These are phyloP conservation scores for Lactifluus subvellereus DNA, from an alignment of 768 basidiomycete species.

Conservation along the genomic window DNA sequence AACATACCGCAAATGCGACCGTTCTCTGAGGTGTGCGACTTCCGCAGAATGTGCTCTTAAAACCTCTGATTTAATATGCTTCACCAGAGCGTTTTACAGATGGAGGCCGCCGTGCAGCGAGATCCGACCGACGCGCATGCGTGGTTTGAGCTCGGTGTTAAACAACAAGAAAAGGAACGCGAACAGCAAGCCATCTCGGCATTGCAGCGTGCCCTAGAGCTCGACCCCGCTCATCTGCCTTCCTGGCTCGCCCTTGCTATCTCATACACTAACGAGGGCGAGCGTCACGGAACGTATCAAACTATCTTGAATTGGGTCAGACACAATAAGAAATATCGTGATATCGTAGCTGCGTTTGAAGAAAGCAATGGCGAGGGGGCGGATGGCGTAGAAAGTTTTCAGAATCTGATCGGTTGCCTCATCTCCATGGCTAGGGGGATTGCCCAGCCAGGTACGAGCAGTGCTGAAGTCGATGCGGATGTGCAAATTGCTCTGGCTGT, in stretches of 20 bases:
- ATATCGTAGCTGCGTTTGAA: conserved; percentile 37
- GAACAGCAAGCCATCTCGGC: conserved; percentile 88
- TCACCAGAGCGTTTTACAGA: conserved; percentile 72
- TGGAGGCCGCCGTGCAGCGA: conserved; percentile 84
- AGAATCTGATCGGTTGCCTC: conserved; percentile 63
- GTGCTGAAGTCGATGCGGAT: conserved; percentile 78
- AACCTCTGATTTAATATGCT: conserved; percentile 13
- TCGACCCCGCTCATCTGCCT: conserved; percentile 69
- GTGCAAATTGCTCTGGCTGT: conserved; percentile 94
- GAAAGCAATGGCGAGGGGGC: conserved; percentile 30
- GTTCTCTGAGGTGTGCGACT: conserved; percentile 38
- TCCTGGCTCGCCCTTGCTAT: conserved; percentile 90
- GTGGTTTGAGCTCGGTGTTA: conserved; percentile 93
- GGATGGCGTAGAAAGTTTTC: conserved; percentile 37
- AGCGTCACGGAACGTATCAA: conserved; percentile 65
- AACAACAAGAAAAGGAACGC: conserved; percentile 97
- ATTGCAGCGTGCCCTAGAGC: conserved; percentile 68
- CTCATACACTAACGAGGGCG: conserved; percentile 84
- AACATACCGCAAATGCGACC: conserved; percentile 22
- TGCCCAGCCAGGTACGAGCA: conserved; percentile 32
- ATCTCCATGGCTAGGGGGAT: conserved; percentile 72
- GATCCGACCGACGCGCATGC: conserved; percentile 62
- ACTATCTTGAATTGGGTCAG: conserved; percentile 83
- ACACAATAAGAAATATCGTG: conserved; percentile 52
- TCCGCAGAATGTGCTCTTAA: not conserved